These are phyloP conservation scores for Neurospora crassa DNA, from an alignment of 2,329 filamentous ascomycete species.

Conservation along the genomic window DNA sequence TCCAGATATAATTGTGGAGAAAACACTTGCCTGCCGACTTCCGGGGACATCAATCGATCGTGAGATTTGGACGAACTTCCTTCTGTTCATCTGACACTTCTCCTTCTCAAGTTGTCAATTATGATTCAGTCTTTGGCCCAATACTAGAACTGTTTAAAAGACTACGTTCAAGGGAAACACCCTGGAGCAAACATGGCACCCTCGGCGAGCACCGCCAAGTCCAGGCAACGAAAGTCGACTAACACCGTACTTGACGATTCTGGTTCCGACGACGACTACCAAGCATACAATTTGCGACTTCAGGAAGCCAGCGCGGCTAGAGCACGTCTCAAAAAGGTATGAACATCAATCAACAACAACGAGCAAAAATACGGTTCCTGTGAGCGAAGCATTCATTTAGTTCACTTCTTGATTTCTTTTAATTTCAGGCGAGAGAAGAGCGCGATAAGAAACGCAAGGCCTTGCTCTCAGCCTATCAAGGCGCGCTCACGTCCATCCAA, in stretches of 20 bases:
- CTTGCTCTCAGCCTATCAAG: constrained; percentile 7
- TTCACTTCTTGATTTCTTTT: background rate
- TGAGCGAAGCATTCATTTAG: no score
- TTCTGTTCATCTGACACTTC: background rate
- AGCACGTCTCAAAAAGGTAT: constrained; percentile 13
- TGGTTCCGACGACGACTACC: constrained; percentile 12
- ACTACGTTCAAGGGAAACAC: no score
- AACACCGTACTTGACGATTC: constrained; percentile 2
- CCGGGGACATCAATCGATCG: background rate
- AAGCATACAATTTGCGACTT: constrained; percentile 11
- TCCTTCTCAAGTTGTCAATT: background rate
- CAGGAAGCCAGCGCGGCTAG: constrained; percentile 13
- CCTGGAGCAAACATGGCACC: constrained; percentile 8
- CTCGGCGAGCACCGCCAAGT: constrained; percentile 10
- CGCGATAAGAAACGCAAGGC: constrained; percentile 14
- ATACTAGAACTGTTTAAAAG: no score
- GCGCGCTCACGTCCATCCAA: constrained; percentile 8
- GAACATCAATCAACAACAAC: background rate
- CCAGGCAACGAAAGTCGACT: background rate
- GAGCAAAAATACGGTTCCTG: no score
- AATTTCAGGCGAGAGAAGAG: constrained; percentile 10
- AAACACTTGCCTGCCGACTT: constrained; percentile 1
- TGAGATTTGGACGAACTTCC: background rate
- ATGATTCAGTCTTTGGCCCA: background rate
- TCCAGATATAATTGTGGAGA: background rate